phyloP scores from a whole-genome alignment of 176 grass and related monocot species.

The Triticum urartu region DNA sequence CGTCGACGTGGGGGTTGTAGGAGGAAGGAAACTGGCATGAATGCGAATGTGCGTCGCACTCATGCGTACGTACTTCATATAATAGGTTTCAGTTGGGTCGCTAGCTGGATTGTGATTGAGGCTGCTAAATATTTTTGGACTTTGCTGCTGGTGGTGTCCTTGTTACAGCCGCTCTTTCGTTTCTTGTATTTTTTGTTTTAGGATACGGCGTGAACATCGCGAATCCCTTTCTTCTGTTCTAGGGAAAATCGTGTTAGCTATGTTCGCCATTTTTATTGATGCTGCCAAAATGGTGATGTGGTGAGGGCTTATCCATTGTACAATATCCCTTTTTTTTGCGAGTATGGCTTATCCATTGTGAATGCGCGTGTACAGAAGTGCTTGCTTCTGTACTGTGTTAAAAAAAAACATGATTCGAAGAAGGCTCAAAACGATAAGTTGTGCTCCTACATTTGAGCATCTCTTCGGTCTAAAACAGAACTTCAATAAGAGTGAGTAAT shows the following conservation, averaged over 20 bases:
- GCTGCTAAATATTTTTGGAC: background rate
- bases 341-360: too few relatives aligned
- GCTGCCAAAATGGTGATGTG: background rate
- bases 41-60: slow-evolving; percentile 12
- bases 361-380: background rate
- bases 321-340: too few relatives aligned
- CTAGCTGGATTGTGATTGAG: slow-evolving; percentile 15
- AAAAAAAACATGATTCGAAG: too few relatives aligned
- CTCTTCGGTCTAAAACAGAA: background rate
- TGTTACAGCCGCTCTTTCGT: background rate
- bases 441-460: background rate
- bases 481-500: too few relatives aligned
- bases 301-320: background rate
- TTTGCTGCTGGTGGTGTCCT: background rate
- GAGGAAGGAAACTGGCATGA: background rate
- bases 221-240: background rate
- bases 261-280: background rate
- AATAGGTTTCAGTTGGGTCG: slow-evolving; percentile 29
- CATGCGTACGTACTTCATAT: slow-evolving; percentile 15
- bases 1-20: slow-evolving; percentile 26
- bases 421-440: too few relatives aligned
- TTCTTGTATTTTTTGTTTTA: background rate
- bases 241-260: background rate
- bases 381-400: too few relatives aligned
- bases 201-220: background rate